Percentiles rank a stretch among this genome's conserved stretches.
These are phyloP conservation scores for Ophiostoma populinum DNA, from an alignment of 2,329 filamentous ascomycete genomes.

Conservation along the genomic window DNA sequence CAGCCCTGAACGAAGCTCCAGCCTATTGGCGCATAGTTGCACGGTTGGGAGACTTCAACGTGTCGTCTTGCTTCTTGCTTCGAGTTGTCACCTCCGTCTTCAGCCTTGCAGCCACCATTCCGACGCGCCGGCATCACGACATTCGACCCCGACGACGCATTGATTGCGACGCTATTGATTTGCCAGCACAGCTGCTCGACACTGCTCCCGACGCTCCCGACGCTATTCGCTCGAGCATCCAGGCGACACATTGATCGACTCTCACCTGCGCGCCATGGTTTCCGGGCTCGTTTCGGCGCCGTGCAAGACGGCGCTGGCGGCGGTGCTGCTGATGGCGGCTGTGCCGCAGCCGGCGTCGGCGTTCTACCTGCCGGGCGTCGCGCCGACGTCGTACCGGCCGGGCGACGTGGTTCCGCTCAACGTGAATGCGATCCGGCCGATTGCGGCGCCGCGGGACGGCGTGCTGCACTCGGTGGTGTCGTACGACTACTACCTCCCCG, in stretches of 20 bases:
- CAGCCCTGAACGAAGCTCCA: background rate
- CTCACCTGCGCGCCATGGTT: no score
- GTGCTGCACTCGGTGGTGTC: conserved; percentile 84
- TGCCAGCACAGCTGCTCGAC: no score
- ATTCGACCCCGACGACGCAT: no score
- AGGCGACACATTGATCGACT: no score
- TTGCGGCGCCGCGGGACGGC: conserved; percentile 58
- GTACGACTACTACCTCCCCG: conserved; percentile 86
- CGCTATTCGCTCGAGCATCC: no score
- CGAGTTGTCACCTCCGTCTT: no score
- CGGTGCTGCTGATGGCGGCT: conserved; percentile 25
- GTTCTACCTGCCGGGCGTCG: conserved; percentile 93
- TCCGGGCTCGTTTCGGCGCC: background rate
- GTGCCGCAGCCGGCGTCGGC: conserved; percentile 42
- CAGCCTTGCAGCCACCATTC: no score
- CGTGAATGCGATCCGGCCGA: conserved; percentile 84
- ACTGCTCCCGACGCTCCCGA: background rate
- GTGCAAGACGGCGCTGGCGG: conserved; percentile 22
- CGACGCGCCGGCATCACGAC: no score
- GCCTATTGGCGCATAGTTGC: background rate
- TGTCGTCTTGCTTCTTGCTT: background rate
- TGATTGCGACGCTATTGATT: no score
- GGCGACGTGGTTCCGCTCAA: conserved; percentile 70
- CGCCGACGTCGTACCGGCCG: conserved; percentile 75
- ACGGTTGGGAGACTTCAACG: background rate